Percentiles rank a stretch among this genome's conserved stretches.
Evolutionary conservation across 73 alveolate species (phyloP).

Genomic region (Breviolum minutum): DNA sequence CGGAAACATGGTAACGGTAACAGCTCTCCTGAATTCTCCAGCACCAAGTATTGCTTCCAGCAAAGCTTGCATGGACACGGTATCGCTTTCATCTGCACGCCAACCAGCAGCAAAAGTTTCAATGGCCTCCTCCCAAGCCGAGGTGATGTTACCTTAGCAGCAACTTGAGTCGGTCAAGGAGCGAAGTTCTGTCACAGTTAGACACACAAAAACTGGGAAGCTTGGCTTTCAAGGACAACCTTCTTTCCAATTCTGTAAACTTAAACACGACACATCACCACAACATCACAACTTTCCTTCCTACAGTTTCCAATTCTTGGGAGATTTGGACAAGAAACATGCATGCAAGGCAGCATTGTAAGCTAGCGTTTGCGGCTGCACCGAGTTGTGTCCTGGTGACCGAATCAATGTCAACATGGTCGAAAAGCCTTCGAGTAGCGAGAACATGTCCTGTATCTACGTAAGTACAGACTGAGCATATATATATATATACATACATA

Average conservation of each 20-base stretch:
- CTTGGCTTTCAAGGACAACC: no score
- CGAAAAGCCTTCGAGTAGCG: no score
- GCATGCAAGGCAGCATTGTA: conserved; percentile 26
- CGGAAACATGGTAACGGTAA: no score
- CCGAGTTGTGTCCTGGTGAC: background rate
- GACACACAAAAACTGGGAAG: no score
- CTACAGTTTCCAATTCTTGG: background rate
- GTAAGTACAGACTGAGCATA: no score
- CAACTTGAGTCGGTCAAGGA: background rate
- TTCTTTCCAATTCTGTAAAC: no score
- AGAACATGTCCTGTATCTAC: no score
- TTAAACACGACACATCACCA: no score
- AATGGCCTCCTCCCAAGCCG: conserved; percentile 16
- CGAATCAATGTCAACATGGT: no score
- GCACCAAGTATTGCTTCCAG: background rate
- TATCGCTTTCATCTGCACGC: background rate
- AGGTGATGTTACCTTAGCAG: background rate
- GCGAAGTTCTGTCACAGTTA: no score
- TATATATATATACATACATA: no score
- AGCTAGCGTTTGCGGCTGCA: conserved; percentile 6
- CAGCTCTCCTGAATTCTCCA: background rate
- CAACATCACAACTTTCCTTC: background rate
- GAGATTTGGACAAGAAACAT: background rate
- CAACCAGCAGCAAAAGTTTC: no score
- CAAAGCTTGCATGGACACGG: conserved; percentile 4